Conservation (phyloP, 1,284 basidiomycete species). For the Albatrellus sp. region DNA sequence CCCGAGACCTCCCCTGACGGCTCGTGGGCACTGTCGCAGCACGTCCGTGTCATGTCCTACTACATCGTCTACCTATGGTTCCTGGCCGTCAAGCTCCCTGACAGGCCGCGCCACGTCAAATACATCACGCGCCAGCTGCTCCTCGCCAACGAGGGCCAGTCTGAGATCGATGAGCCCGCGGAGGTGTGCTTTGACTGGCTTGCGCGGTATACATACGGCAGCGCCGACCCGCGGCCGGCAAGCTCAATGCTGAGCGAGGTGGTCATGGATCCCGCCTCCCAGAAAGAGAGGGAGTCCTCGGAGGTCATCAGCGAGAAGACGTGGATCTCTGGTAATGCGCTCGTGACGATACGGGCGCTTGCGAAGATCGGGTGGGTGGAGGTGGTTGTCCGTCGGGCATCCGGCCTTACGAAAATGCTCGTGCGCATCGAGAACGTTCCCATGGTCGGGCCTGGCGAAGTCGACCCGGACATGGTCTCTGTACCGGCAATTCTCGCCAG, state of each 20-base stretch:
- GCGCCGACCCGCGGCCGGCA: conserved; percentile 84
- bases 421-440: conserved; percentile 87
- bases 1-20: conserved; percentile 45
- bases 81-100: conserved; percentile 76
- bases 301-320: conserved; percentile 52
- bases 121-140: conserved; percentile 85
- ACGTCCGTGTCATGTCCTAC: conserved; percentile 90
- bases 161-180: conserved; percentile 76
- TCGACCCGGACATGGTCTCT: conserved; percentile 64
- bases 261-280: conserved; percentile 38
- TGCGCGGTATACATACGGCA: conserved; percentile 88
- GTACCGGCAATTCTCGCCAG: conserved; percentile 65
- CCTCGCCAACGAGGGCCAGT: conserved; percentile 74
- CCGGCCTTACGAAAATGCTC: conserved; percentile 82
- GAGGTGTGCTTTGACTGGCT: conserved; percentile 99
- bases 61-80: conserved; percentile 96
- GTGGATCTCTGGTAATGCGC: conserved; percentile 82
- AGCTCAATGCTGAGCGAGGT: conserved; percentile 71
- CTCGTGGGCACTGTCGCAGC: conserved; percentile 88
- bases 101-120: conserved; percentile 73
- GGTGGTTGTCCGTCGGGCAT: conserved; percentile 77
- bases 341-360: conserved; percentile 76
- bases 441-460: conserved; percentile 71
- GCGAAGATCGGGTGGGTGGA: conserved; percentile 82
- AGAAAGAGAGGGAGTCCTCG: conserved; percentile 14